These are phyloP conservation scores for Jackrogersella multiformis DNA, from an alignment of 495 filamentous ascomycete species.

Conservation along the genomic window DNA sequence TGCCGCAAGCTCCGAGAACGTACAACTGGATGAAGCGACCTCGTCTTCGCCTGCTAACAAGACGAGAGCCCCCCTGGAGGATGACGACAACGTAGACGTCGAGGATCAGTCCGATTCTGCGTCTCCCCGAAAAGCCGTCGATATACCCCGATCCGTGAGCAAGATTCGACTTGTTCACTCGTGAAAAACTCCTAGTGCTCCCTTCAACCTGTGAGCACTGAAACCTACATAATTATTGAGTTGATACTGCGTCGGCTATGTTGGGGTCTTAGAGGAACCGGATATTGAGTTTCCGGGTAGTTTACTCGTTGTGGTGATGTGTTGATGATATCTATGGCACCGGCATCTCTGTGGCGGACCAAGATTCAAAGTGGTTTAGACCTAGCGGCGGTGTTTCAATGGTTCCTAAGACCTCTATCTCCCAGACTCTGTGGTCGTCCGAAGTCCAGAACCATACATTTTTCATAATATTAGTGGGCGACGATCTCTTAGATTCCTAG, in stretches of 20 bases:
- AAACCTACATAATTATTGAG: background rate
- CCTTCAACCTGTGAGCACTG: background rate
- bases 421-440: background rate
- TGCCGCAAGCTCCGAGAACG: conserved; percentile 25
- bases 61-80: conserved; percentile 10
- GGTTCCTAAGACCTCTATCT: background rate
- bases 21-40: background rate
- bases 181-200: background rate
- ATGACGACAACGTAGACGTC: background rate
- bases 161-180: conserved; percentile 36
- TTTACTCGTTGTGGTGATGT: background rate
- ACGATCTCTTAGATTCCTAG: conserved; percentile 1
- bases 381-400: background rate
- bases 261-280: background rate
- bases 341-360: background rate
- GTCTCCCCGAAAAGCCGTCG: conserved; percentile 20
- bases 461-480: background rate
- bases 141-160: conserved; percentile 23
- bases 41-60: conserved; percentile 5
- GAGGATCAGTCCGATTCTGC: background rate
- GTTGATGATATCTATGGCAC: background rate
- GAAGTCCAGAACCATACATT: background rate
- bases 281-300: background rate
- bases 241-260: background rate
- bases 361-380: background rate